Evolutionary conservation across 2,329 filamentous ascomycete species (phyloP), one percentile per base, ranked within the genome.

Genomic region (Ceratocystis cubensis): DNA sequence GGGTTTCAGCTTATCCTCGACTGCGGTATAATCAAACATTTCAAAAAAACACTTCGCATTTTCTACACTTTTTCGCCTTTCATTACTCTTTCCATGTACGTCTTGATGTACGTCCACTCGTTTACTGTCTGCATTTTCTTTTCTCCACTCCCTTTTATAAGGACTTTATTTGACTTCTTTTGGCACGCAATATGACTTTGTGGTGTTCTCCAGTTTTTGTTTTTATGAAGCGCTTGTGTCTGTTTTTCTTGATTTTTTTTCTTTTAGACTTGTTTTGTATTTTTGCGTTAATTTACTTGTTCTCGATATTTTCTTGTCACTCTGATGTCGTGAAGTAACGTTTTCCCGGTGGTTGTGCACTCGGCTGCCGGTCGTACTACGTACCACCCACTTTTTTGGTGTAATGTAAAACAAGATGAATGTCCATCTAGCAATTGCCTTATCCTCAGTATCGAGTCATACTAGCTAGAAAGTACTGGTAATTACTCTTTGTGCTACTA

Each of bases 111-210:
- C 50, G 50, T 57, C 50, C 50, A 5, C 50, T 57, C 50, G 3
- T 57, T 57, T 30, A 56, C 46, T 66, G 53, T 64, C 22, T 63
- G 46, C 46, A 46, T 56, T 61, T 50, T 61, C 63, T 65, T 61
- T 65, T 62, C 59, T 67, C 33, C 63, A 5, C 13, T 28, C 37
- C 22, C 22, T 64, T 37, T 64, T 56, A 45, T 30, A 50, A 30
- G 50, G 15, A 33, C 37, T 53, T 62, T 67, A 20, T 59, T 61
- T 61, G 53, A 48, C 22, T 37, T 61, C 6, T 44, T 28, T 48
- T 20, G 15, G 50, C 50, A 30, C 25, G 25, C 50, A 57, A 57
- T 57, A 17, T 28, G 28, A 57, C 50, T 30, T 57, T 57, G 50
- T 30, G 5, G 50, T 57, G 50, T 50, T 7, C 1, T 17, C 10